A percentile compares a stretch with the other conserved stretches of the same genome.
Evolutionary conservation across 2,329 filamentous ascomycete species (phyloP).

Genomic region (Microdochium bolleyi): DNA sequence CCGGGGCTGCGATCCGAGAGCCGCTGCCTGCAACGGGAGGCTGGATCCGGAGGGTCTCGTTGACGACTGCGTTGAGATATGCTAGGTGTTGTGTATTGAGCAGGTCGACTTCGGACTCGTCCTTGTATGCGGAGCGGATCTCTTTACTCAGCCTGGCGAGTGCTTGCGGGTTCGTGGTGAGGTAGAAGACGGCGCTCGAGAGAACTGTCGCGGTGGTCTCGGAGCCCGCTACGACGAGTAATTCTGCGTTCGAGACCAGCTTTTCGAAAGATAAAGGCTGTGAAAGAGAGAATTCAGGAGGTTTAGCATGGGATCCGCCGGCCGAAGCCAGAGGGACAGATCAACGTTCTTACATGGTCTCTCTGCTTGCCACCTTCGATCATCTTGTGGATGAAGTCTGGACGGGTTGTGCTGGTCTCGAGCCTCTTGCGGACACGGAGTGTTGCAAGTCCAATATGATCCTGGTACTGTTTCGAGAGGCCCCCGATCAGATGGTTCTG

Average conservation of each 20-base stretch:
- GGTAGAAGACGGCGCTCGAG: slow-evolving; percentile 4
- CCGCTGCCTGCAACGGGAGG: background rate
- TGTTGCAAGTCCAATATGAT: background rate
- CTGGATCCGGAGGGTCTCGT: background rate
- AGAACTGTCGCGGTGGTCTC: slow-evolving; percentile 10
- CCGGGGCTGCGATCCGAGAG: background rate
- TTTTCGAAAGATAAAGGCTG: background rate
- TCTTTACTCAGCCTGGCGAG: slow-evolving; percentile 5
- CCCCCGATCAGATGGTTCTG: background rate
- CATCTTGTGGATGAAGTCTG: background rate
- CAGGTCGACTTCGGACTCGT: background rate
- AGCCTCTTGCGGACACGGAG: background rate
- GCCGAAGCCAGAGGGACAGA: too few species aligned
- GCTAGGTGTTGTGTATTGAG: background rate
- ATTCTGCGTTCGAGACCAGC: slow-evolving; percentile 5
- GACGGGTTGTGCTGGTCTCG: background rate
- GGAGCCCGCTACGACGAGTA: slow-evolving; percentile 8
- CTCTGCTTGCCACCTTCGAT: background rate
- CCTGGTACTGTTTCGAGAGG: background rate
- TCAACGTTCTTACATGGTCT: background rate
- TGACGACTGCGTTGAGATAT: background rate
- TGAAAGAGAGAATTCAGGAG: background rate
- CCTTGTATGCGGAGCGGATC: slow-evolving; percentile 5
- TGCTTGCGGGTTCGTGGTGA: slow-evolving; percentile 1
- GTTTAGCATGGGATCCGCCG: too few species aligned